Conservation (phyloP, 1,284 basidiomycete species). For the Leccinum proximum region DNA sequence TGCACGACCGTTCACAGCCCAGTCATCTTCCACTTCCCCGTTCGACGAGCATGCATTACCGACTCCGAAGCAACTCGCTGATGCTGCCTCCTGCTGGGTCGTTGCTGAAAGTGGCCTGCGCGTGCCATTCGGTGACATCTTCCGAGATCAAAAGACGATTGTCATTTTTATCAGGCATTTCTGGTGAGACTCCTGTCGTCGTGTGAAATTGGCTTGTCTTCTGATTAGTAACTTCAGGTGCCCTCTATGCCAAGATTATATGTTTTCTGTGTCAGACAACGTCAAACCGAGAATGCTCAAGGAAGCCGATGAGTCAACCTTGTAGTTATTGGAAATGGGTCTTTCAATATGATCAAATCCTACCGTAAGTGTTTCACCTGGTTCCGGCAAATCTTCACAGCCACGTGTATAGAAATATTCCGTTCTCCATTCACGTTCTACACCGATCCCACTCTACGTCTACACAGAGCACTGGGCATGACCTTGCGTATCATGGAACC, state of each 20-base stretch:
- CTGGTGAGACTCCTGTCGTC: slow-evolving; percentile 17
- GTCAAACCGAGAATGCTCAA: slow-evolving; percentile 53
- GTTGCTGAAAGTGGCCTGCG: slow-evolving; percentile 64
- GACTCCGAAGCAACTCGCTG: slow-evolving; percentile 47
- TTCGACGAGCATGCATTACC: slow-evolving; percentile 38
- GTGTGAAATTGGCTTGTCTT: slow-evolving; percentile 6
- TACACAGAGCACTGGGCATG: slow-evolving; percentile 81
- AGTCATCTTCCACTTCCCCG: slow-evolving; percentile 8
- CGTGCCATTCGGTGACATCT: slow-evolving; percentile 72
- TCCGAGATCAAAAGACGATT: slow-evolving; percentile 62
- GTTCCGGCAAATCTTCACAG: background rate
- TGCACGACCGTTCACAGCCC: slow-evolving; percentile 18
- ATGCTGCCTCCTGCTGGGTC: slow-evolving; percentile 61
- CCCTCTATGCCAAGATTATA: slow-evolving; percentile 82
- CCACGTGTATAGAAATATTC: slow-evolving; percentile 49
- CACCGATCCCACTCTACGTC: slow-evolving; percentile 69
- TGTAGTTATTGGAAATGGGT: slow-evolving; percentile 79
- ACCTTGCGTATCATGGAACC: slow-evolving; percentile 45
- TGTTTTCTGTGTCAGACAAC: slow-evolving; percentile 59
- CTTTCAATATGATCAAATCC: slow-evolving; percentile 67
- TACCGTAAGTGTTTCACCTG: slow-evolving; percentile 47
- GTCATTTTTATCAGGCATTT: slow-evolving; percentile 78
- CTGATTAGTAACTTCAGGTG: slow-evolving; percentile 43
- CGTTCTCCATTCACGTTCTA: slow-evolving; percentile 62
- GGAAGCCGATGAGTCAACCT: slow-evolving; percentile 50